Conservation (phyloP, 2,329 filamentous ascomycete genomes). For the Colletotrichum cuscutae region DNA sequence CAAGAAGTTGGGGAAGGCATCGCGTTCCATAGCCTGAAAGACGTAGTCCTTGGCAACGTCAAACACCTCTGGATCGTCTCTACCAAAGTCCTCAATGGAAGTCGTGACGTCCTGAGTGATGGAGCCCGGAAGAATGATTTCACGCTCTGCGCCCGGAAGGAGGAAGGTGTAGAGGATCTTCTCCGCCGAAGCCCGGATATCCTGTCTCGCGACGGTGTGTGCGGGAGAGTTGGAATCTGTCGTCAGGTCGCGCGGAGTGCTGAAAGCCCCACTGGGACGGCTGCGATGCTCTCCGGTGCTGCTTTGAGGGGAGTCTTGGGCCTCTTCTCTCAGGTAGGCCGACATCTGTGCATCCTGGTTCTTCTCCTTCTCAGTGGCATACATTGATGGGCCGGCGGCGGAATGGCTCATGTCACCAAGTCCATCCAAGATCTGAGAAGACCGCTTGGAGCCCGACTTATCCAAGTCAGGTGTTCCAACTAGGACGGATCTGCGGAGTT, state of each 20-base stretch:
- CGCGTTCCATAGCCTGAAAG: conserved; percentile 99
- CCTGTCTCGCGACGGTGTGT: conserved; percentile 85
- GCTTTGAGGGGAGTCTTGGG: conserved; percentile 65
- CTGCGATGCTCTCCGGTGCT: conserved; percentile 55
- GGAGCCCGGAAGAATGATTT: conserved; percentile 90
- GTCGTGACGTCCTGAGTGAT: conserved; percentile 89
- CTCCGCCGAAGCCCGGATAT: conserved; percentile 93
- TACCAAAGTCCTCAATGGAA: conserved; percentile 88
- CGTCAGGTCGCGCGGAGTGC: conserved; percentile 69
- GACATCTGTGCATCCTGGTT: conserved; percentile 91
- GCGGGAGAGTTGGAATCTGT: conserved; percentile 85
- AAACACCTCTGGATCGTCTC: conserved; percentile 97
- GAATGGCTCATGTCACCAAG: conserved; percentile 73
- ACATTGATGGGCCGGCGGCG: conserved; percentile 70
- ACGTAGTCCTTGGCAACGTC: conserved; percentile 99
- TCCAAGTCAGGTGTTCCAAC: conserved; percentile 93
- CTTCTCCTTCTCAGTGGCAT: conserved; percentile 75
- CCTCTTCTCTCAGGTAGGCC: conserved; percentile 82
- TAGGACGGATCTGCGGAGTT: conserved; percentile 91
- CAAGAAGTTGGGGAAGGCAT: conserved; percentile 98
- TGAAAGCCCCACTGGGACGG: conserved; percentile 66
- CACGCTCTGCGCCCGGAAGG: conserved; percentile 92
- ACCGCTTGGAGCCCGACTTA: conserved; percentile 82
- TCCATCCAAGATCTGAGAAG: conserved; percentile 80
- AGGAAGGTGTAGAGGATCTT: conserved; percentile 99